Conservation (phyloP, 1,284 basidiomycete genomes). For the Puccinia triticina region DNA sequence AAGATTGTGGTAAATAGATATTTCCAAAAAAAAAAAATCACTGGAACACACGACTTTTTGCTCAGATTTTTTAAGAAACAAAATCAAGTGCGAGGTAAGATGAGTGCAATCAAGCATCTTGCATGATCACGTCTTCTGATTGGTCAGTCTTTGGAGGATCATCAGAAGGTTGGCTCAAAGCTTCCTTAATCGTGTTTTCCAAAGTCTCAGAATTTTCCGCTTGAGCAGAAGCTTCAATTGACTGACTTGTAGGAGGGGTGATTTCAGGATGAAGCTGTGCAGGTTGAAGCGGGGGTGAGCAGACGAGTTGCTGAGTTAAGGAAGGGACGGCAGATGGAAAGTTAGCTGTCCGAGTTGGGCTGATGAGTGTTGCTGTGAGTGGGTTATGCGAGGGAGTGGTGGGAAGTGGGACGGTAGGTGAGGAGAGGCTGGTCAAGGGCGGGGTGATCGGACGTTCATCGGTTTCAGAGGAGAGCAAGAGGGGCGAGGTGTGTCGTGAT, state of each 20-base stretch:
- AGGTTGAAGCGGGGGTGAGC: background rate
- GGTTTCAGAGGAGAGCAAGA: conserved; percentile 15
- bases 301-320: background rate
- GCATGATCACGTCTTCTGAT: conserved; percentile 9
- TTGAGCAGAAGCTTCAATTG: background rate
- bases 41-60: no score
- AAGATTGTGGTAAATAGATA: no score
- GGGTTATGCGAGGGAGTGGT: background rate
- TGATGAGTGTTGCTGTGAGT: background rate
- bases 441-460: conserved; percentile 38
- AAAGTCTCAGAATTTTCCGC: background rate
- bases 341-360: conserved; percentile 10
- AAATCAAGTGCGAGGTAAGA: no score
- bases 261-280: background rate
- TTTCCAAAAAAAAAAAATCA: no score
- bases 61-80: no score
- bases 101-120: background rate
- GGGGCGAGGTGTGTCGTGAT: conserved; percentile 31
- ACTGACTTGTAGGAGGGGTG: background rate
- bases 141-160: background rate
- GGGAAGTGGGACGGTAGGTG: background rate
- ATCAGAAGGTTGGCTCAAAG: background rate
- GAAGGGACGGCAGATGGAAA: background rate
- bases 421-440: conserved; percentile 1
- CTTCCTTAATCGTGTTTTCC: background rate